Evolutionary conservation across 1,139 yeast species (phyloP).

Genomic region (Geotrichum fermentans): DNA sequence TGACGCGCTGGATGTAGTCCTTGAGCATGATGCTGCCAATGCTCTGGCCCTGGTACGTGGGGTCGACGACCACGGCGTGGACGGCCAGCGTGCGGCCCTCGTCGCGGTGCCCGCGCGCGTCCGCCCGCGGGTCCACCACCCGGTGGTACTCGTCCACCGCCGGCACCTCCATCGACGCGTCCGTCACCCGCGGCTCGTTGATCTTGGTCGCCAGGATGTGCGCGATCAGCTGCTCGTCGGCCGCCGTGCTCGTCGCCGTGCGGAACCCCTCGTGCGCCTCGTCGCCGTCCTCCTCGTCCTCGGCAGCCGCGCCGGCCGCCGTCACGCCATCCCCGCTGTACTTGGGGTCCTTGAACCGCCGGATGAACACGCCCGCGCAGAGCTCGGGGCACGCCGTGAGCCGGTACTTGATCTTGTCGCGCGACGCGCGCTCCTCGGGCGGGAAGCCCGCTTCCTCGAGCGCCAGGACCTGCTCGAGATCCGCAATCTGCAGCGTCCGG

Average conservation of each 20-base stretch:
- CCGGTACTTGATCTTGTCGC: conserved; percentile 58
- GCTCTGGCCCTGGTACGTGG: conserved; percentile 74
- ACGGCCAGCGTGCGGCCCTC: conserved; percentile 70
- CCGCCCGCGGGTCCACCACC: conserved; percentile 31
- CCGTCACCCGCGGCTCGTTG: conserved; percentile 47
- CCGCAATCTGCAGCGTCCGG: conserved; percentile 72
- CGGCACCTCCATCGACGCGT: conserved; percentile 64
- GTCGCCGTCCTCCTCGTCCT: conserved; percentile 38
- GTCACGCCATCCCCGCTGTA: conserved; percentile 16
- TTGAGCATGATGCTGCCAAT: conserved; percentile 77
- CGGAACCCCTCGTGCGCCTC: conserved; percentile 2
- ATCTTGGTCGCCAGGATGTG: conserved; percentile 79
- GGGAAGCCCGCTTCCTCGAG: conserved; percentile 73
- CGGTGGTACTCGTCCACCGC: conserved; percentile 32
- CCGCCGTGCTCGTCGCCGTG: conserved; percentile 30
- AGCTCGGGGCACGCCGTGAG: conserved; percentile 81
- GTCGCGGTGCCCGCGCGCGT: conserved; percentile 66
- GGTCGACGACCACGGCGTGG: conserved; percentile 75
- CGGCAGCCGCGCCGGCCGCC: conserved; percentile 34
- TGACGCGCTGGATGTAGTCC: conserved; percentile 85
- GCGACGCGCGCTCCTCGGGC: conserved; percentile 56
- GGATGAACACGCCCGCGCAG: conserved; percentile 76
- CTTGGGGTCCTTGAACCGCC: conserved; percentile 47
- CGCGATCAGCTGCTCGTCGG: conserved; percentile 67
- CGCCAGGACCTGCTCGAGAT: conserved; percentile 55